Evolutionary conservation across 768 basidiomycete genomes (phyloP).

Genomic region (Pleurotus cornucopiae): DNA sequence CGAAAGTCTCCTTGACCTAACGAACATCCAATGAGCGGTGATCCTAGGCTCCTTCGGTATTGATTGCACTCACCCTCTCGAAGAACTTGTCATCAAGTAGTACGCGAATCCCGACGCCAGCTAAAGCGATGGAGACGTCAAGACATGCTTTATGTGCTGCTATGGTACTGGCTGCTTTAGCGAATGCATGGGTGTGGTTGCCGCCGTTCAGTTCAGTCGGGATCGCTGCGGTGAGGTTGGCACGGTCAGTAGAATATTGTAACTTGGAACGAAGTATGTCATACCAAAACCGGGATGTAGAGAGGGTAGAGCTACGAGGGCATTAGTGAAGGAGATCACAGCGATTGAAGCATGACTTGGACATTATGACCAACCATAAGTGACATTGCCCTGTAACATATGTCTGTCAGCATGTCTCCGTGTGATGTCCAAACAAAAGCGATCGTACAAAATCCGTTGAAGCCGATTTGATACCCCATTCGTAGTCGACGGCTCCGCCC

Average conservation of each 20-base stretch:
- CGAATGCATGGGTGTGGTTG: constrained; percentile 72
- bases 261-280: constrained; percentile 10
- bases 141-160: constrained; percentile 65
- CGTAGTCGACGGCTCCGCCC: constrained; percentile 60
- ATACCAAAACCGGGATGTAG: constrained; percentile 72
- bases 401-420: not conserved
- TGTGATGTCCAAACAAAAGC: not conserved
- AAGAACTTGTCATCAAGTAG: constrained; percentile 67
- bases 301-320: constrained; percentile 47
- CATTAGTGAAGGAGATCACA: not conserved
- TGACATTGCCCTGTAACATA: constrained; percentile 59
- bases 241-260: not conserved
- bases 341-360: not conserved
- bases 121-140: constrained; percentile 66
- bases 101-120: constrained; percentile 63
- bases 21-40: not conserved
- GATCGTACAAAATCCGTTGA: constrained; percentile 79
- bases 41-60: not conserved
- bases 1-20: constrained; percentile 47
- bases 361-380: constrained; percentile 47
- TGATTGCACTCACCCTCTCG: constrained; percentile 35
- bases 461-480: constrained; percentile 63
- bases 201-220: constrained; percentile 70
- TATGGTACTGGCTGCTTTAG: constrained; percentile 54
- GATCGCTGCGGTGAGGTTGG: constrained; percentile 46